phyloP scores from a whole-genome alignment of 2,329 filamentous ascomycete genomes.

The Neoascochyta sp. region DNA sequence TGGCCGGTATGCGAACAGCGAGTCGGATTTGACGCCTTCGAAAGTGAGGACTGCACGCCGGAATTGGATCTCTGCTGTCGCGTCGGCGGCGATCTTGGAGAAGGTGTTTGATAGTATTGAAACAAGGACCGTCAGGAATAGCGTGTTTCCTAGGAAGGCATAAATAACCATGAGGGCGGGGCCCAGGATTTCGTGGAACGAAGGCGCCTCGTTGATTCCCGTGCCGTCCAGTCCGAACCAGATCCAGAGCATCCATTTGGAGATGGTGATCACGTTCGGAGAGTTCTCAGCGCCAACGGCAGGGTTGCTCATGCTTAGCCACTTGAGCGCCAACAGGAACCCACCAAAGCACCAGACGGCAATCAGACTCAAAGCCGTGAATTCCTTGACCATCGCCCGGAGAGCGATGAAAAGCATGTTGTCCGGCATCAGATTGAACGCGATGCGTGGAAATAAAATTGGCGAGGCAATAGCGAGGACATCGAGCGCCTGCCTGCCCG shows the following conservation, averaged over 20 bases:
- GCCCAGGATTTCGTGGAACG: constrained; percentile 76
- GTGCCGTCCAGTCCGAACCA: constrained; percentile 82
- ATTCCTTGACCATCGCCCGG: constrained; percentile 81
- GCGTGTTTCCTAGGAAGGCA: constrained; percentile 79
- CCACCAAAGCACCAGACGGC: constrained; percentile 81
- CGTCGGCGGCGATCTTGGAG: constrained; percentile 70
- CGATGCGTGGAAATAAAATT: constrained; percentile 71
- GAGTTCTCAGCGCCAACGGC: constrained; percentile 28
- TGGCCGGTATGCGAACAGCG: constrained; percentile 76
- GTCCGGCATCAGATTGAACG: constrained; percentile 78
- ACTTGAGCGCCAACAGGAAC: constrained; percentile 73
- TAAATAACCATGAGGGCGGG: constrained; percentile 79
- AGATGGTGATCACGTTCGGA: constrained; percentile 65
- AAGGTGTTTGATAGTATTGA: constrained; percentile 86
- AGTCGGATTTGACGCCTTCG: constrained; percentile 80
- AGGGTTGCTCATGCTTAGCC: constrained; percentile 57
- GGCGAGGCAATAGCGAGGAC: constrained; percentile 76
- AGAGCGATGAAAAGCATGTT: constrained; percentile 80
- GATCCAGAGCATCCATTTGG: constrained; percentile 90
- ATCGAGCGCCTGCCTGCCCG: constrained; percentile 67
- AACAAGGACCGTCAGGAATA: constrained; percentile 84
- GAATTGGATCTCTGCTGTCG: constrained; percentile 79
- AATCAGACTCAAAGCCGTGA: constrained; percentile 70
- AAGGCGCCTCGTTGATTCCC: constrained; percentile 54
- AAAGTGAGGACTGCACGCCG: constrained; percentile 76